Conservation (phyloP, 805 yeast genomes). For the Scheffersomyces lignosus region DNA sequence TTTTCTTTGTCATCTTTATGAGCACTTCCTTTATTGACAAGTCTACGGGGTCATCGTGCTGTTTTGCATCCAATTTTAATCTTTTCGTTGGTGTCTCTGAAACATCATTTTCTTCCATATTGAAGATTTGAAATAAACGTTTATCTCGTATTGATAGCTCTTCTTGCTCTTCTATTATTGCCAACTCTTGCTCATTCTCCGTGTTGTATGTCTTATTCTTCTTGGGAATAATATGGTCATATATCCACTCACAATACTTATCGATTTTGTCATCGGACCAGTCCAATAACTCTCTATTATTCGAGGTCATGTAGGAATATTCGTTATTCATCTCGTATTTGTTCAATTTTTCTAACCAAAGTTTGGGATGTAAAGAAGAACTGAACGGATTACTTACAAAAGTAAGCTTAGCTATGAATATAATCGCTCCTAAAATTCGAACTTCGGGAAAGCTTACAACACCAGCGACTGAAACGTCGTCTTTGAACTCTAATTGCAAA, state of each 20-base stretch:
- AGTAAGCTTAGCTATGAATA: conserved; percentile 31
- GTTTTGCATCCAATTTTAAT: background rate
- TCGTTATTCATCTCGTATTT: conserved; percentile 19
- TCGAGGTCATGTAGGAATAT: conserved; percentile 10
- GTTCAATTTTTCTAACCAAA: conserved; percentile 18
- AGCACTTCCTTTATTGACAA: background rate
- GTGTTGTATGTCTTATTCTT: conserved; percentile 11
- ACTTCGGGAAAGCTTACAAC: conserved; percentile 36
- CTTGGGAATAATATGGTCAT: conserved; percentile 29
- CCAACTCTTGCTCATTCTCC: background rate
- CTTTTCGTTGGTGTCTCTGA: background rate
- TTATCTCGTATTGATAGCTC: conserved; percentile 27
- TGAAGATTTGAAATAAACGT: conserved; percentile 33
- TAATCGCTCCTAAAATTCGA: conserved; percentile 28
- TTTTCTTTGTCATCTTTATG: background rate
- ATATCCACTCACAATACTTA: conserved; percentile 53
- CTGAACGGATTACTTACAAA: conserved; percentile 19
- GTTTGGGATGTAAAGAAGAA: conserved; percentile 8
- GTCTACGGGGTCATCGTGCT: background rate
- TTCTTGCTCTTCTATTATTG: conserved; percentile 10
- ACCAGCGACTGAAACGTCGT: background rate
- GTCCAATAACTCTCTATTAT: conserved; percentile 31
- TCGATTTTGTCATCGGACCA: conserved; percentile 52
- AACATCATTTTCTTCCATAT: conserved; percentile 12
- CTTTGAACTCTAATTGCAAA: background rate